Evolutionary conservation across 352 stramenopile species (phyloP), one percentile per base, ranked within the genome.

Genomic region (Aphanomyces invadans): DNA sequence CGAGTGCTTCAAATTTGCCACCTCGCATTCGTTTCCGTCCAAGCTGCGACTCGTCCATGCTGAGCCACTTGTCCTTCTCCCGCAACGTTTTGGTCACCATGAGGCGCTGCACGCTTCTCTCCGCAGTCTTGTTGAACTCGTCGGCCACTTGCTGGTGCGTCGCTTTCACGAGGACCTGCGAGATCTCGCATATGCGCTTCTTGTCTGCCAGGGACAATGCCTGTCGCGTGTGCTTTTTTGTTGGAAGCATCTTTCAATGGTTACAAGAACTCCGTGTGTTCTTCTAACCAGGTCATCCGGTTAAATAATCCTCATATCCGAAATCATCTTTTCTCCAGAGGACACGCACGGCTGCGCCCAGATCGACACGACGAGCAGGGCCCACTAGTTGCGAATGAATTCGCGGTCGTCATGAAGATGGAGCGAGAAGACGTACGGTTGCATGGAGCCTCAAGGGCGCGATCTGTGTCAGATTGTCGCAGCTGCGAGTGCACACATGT

Each of bases 121-220:
- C 42, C 4, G 48, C 38, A 12, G 49, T 60, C 23, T 46, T 44
- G 49, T 67, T 67, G 60, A 57, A 67, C 42, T 67, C 60, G 28
- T 67, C 42, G 29, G 60, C 60, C 17, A 67, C 36, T 19, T 67
- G 60, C 23, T 67, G 60, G 29, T 67, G 60, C 32, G 60, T 67
- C 19, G 7, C 25, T 44, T 67, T 67, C n/a, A 57, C 60, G 21
- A 48, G 60, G 12, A 48, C 11, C 29, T 67, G 29, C 10, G 48
- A 57, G 49, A 67, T 67, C 60, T 67, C 60, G 49, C 60, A 67
- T 28, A 67, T 67, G 10, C 60, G 60, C 60, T 67, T 67, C 60
- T 67, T 67, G 28, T 67, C 60, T n/a, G 60, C 60, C 5, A 67
- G 44, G 10, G 60, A 67, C 49, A 67, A 33, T 25, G 60, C 60